A percentile compares a stretch with the other conserved stretches of the same genome.
These are phyloP conservation scores for Aspergillus arachidicola DNA, from an alignment of 2,329 filamentous ascomycete species.

Conservation along the genomic window DNA sequence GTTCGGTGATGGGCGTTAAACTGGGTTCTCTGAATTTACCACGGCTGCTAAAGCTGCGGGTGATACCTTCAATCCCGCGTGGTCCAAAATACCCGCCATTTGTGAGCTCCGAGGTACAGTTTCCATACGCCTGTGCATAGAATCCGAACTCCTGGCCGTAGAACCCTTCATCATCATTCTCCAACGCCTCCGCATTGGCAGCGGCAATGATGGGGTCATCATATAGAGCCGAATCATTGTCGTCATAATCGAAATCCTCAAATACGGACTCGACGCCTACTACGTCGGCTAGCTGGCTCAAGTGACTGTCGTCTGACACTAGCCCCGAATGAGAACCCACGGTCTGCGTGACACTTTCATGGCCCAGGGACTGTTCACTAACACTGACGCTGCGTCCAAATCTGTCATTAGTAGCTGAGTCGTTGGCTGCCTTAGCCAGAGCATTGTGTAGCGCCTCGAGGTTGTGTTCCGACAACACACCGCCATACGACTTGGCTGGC, in stretches of 20 bases:
- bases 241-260: slow-evolving; percentile 59
- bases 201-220: slow-evolving; percentile 93
- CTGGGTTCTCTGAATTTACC: slow-evolving; percentile 82
- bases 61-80: slow-evolving; percentile 63
- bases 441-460: slow-evolving; percentile 79
- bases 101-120: slow-evolving; percentile 60
- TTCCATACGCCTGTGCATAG: slow-evolving; percentile 66
- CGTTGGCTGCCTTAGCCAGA: slow-evolving; percentile 76
- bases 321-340: slow-evolving; percentile 48
- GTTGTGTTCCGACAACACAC: slow-evolving; percentile 56
- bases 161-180: slow-evolving; percentile 89
- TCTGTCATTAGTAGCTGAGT: slow-evolving; percentile 74
- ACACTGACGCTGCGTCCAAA: slow-evolving; percentile 65
- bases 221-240: slow-evolving; percentile 68
- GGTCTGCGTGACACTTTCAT: slow-evolving; percentile 39
- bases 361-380: slow-evolving; percentile 42
- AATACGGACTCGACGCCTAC: slow-evolving; percentile 42
- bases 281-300: slow-evolving; percentile 49
- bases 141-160: slow-evolving; percentile 98
- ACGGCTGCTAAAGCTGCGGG: slow-evolving; percentile 71
- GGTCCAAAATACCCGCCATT: slow-evolving; percentile 90
- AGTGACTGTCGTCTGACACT: slow-evolving; percentile 53
- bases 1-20: slow-evolving; percentile 92
- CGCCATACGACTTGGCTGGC: slow-evolving; percentile 36
- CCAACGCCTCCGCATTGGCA: slow-evolving; percentile 89